Evolutionary conservation across 2,329 filamentous ascomycete species (phyloP).

Genomic region (Periconia macrospinosa): DNA sequence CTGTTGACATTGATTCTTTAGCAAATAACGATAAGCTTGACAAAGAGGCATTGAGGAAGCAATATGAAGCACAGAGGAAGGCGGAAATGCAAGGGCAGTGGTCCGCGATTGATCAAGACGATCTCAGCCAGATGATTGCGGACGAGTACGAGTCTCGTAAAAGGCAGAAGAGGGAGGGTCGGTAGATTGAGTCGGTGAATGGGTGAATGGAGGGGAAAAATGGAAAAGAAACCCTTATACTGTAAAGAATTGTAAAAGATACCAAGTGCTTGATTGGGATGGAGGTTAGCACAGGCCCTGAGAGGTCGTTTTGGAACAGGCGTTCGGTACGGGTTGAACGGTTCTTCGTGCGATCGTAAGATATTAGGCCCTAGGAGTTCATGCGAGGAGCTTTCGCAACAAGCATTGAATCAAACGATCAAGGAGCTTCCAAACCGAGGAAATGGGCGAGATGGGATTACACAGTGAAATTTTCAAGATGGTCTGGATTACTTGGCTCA

Average conservation of each 20-base stretch:
- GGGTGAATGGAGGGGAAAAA: neutral
- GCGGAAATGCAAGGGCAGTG: conserved; percentile 64
- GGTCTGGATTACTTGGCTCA: neutral
- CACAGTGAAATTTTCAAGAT: conserved; percentile 7
- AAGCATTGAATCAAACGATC: conserved; percentile 7
- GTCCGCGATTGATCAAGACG: conserved; percentile 81
- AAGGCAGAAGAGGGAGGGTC: conserved; percentile 59
- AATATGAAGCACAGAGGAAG: conserved; percentile 74
- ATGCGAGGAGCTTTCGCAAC: neutral
- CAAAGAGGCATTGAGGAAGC: conserved; percentile 78
- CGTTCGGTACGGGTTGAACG: neutral
- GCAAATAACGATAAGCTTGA: conserved; percentile 73
- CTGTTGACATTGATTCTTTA: conserved; percentile 82
- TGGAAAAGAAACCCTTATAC: conserved; percentile 3
- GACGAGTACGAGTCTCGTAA: conserved; percentile 92
- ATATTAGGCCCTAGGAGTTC: neutral
- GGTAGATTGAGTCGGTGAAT: conserved; percentile 59
- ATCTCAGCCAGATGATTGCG: conserved; percentile 93
- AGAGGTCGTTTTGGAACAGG: neutral
- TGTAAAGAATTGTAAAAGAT: conserved; percentile 23
- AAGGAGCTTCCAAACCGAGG: conserved; percentile 2
- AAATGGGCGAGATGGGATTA: neutral
- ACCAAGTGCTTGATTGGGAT: conserved; percentile 4
- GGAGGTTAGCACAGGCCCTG: neutral
- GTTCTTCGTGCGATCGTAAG: conserved; percentile 1